These are phyloP conservation scores for Sporothrix mexicana DNA, from an alignment of 2,329 filamentous ascomycete genomes.

Conservation along the genomic window DNA sequence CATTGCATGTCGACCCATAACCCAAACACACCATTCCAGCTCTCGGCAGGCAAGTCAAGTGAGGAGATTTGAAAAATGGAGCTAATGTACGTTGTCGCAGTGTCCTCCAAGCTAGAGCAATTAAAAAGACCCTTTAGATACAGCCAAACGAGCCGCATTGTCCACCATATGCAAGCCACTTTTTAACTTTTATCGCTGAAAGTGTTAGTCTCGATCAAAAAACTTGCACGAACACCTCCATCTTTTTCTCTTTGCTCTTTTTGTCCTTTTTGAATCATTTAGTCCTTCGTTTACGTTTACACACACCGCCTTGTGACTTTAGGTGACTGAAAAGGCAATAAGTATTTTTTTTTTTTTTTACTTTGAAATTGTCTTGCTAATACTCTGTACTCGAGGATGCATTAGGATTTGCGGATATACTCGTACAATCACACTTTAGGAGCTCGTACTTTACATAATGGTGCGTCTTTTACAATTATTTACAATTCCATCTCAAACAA, in stretches of 20 bases:
- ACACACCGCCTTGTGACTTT: constrained; percentile 7
- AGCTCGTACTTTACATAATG: constrained; percentile 8
- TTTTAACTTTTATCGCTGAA: neutral
- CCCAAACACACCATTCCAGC: neutral
- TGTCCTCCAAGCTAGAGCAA: neutral
- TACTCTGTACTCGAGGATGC: neutral
- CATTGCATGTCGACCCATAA: neutral
- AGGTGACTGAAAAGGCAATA: neutral
- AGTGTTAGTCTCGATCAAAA: neutral
- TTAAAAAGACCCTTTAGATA: neutral
- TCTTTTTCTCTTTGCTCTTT: neutral
- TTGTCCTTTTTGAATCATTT: too few relatives aligned
- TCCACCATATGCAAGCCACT: constrained; percentile 21
- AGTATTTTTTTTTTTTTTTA: too few relatives aligned
- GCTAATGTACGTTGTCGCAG: neutral
- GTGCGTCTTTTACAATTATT: neutral
- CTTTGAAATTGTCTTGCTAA: constrained; percentile 15
- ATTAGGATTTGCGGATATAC: neutral
- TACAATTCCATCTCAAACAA: too few relatives aligned
- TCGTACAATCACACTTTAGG: neutral
- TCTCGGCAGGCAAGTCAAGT: constrained; percentile 8
- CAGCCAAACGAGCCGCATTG: constrained; percentile 24
- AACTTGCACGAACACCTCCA: neutral
- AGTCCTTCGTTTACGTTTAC: neutral
- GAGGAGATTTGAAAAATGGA: neutral